These are phyloP conservation scores for Hypoxylon sp. DNA, from an alignment of 2,329 filamentous ascomycete species.

Conservation along the genomic window DNA sequence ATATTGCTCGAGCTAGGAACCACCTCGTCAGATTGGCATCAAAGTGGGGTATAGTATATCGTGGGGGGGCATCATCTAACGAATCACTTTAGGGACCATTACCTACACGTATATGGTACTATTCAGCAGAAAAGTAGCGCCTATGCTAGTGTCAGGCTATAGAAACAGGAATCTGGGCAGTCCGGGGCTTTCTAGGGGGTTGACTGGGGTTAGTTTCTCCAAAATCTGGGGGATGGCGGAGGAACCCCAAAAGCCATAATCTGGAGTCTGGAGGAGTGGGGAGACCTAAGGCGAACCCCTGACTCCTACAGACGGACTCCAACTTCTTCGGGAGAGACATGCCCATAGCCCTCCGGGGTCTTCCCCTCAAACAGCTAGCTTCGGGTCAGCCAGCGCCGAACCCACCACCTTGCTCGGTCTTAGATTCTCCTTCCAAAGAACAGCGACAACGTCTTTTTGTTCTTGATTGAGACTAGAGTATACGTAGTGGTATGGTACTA, in stretches of 20 bases:
- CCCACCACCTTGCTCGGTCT: slow-evolving; percentile 10
- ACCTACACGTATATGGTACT: slow-evolving; percentile 10
- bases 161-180: slow-evolving; percentile 17
- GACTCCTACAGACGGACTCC: slow-evolving; percentile 15
- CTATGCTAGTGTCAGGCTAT: slow-evolving; percentile 17
- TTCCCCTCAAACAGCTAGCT: slow-evolving; percentile 28
- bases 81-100: slow-evolving; percentile 18
- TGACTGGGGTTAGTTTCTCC: slow-evolving; percentile 22
- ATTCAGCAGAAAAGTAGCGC: slow-evolving; percentile 13
- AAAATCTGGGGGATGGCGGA: slow-evolving; percentile 32
- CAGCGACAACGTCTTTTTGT: slow-evolving; percentile 4
- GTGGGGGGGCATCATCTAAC: slow-evolving; percentile 7
- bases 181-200: slow-evolving; percentile 21
- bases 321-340: slow-evolving; percentile 24
- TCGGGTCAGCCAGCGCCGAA: slow-evolving; percentile 28
- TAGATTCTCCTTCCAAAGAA: slow-evolving; percentile 18
- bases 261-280: slow-evolving; percentile 14
- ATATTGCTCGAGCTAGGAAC: slow-evolving; percentile 18
- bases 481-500: too few relatives aligned
- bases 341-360: slow-evolving; percentile 3
- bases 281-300: slow-evolving; percentile 4
- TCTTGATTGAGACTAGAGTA: not conserved
- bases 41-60: slow-evolving; percentile 18
- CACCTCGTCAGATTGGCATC: slow-evolving; percentile 23
- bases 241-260: slow-evolving; percentile 16